A percentile compares a stretch with the other conserved stretches of the same genome.
Evolutionary conservation across 2,329 filamentous ascomycete species (phyloP).

Genomic region (Xylariaceae sp.): DNA sequence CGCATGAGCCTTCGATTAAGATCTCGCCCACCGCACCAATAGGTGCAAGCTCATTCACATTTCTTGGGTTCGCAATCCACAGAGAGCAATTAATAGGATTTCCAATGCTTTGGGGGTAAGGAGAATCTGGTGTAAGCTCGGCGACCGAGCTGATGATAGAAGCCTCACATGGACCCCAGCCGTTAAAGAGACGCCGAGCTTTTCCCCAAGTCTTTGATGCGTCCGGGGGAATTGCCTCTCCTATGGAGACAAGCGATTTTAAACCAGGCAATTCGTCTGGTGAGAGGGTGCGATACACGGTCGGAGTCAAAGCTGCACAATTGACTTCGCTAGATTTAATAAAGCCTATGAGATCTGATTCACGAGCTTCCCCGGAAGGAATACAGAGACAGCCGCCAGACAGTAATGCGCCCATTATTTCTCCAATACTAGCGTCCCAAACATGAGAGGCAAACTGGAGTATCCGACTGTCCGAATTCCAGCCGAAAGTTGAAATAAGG

Average conservation of each 20-base stretch:
- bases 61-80: constrained; percentile 16
- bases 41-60: constrained; percentile 9
- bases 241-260: constrained; percentile 1
- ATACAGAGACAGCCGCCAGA: constrained; percentile 23
- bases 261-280: constrained; percentile 11
- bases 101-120: constrained; percentile 20
- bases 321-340: constrained; percentile 18
- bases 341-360: constrained; percentile 10
- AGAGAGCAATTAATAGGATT: background rate
- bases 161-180: constrained; percentile 12
- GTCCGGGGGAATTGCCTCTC: constrained; percentile 7
- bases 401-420: constrained; percentile 18
- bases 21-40: constrained; percentile 23
- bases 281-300: constrained; percentile 6
- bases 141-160: constrained; percentile 4
- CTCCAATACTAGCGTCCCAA: constrained; percentile 12
- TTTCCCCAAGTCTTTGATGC: constrained; percentile 3
- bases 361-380: constrained; percentile 1
- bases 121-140: constrained; percentile 4
- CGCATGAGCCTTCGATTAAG: constrained; percentile 16
- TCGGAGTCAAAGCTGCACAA: constrained; percentile 11
- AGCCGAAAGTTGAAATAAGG: constrained; percentile 1
- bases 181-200: constrained; percentile 5
- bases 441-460: constrained; percentile 17
- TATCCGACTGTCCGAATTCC: constrained; percentile 8